These are phyloP conservation scores for Tricholoma furcatifolium DNA, from an alignment of 768 basidiomycete species.

Conservation along the genomic window DNA sequence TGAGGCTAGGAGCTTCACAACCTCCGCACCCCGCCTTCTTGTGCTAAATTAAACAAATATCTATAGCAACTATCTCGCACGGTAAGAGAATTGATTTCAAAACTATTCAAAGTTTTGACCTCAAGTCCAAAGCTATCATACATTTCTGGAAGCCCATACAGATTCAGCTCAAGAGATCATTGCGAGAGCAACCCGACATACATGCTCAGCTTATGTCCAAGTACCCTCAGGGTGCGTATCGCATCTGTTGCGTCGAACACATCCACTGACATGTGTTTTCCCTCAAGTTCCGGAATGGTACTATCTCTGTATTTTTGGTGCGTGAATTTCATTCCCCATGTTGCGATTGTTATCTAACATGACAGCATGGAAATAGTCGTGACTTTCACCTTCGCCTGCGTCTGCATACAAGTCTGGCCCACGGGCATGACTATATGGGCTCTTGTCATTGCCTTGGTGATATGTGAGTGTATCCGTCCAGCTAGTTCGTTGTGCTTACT, in stretches of 20 bases:
- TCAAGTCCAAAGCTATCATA: slow-evolving; percentile 36
- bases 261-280: not conserved
- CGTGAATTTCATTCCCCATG: slow-evolving; percentile 8
- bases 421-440: slow-evolving; percentile 71
- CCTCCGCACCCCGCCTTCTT: not conserved
- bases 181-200: slow-evolving; percentile 58
- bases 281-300: slow-evolving; percentile 59
- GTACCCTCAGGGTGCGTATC: slow-evolving; percentile 43
- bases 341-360: not conserved
- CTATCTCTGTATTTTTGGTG: slow-evolving; percentile 52
- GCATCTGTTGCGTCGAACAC: not conserved
- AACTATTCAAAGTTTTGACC: not conserved
- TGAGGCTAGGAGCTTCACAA: slow-evolving; percentile 16
- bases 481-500: slow-evolving; percentile 2
- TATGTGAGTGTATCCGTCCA: slow-evolving; percentile 35
- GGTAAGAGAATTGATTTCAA: slow-evolving; percentile 19
- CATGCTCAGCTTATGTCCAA: slow-evolving; percentile 58
- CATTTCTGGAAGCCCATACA: slow-evolving; percentile 59
- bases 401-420: slow-evolving; percentile 65
- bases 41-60: not conserved
- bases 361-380: slow-evolving; percentile 28
- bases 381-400: slow-evolving; percentile 60
- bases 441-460: slow-evolving; percentile 48
- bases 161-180: slow-evolving; percentile 46
- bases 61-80: slow-evolving; percentile 45